These are phyloP conservation scores for Phytophthora sp. DNA, from an alignment of 352 stramenopile species.

Conservation along the genomic window DNA sequence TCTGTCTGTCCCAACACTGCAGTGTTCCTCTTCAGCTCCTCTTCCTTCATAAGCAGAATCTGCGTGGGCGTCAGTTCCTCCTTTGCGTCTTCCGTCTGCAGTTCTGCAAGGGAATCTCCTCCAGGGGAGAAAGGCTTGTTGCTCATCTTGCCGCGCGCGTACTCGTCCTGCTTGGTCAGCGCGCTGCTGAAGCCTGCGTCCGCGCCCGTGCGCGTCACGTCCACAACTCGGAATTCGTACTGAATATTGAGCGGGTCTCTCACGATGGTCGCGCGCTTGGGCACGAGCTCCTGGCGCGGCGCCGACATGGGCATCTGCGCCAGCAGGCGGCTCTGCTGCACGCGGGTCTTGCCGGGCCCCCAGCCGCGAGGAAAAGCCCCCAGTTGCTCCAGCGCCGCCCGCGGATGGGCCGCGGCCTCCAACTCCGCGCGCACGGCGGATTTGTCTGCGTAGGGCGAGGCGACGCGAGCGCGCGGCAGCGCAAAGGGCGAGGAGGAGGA, in stretches of 20 bases:
- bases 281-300: slow-evolving; percentile 58
- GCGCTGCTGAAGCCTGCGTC: slow-evolving; percentile 67
- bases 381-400: slow-evolving; percentile 54
- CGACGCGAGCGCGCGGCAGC: slow-evolving; percentile 42
- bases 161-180: slow-evolving; percentile 80
- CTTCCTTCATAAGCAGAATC: slow-evolving; percentile 18
- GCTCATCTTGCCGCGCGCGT: slow-evolving; percentile 78
- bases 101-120: slow-evolving; percentile 59
- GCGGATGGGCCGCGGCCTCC: slow-evolving; percentile 29
- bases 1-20: slow-evolving; percentile 35
- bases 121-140: slow-evolving; percentile 79
- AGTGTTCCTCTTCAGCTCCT: slow-evolving; percentile 47
- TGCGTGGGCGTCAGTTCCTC: slow-evolving; percentile 10
- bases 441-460: slow-evolving; percentile 39
- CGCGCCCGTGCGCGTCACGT: slow-evolving; percentile 32
- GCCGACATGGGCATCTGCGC: slow-evolving; percentile 77
- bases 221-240: slow-evolving; percentile 68
- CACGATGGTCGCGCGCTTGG: slow-evolving; percentile 53
- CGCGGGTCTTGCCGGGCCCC: slow-evolving; percentile 14
- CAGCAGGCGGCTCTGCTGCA: slow-evolving; percentile 58
- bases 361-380: slow-evolving; percentile 36
- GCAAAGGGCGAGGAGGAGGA: slow-evolving; percentile 36
- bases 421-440: slow-evolving; percentile 31
- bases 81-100: not conserved
- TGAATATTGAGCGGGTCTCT: slow-evolving; percentile 50